Percentiles rank a stretch among this genome's conserved stretches.
These are phyloP conservation scores for Physcomitrellopsis africana DNA, from an alignment of 225 moss, liverwort and hornwort genomes.

Conservation along the genomic window DNA sequence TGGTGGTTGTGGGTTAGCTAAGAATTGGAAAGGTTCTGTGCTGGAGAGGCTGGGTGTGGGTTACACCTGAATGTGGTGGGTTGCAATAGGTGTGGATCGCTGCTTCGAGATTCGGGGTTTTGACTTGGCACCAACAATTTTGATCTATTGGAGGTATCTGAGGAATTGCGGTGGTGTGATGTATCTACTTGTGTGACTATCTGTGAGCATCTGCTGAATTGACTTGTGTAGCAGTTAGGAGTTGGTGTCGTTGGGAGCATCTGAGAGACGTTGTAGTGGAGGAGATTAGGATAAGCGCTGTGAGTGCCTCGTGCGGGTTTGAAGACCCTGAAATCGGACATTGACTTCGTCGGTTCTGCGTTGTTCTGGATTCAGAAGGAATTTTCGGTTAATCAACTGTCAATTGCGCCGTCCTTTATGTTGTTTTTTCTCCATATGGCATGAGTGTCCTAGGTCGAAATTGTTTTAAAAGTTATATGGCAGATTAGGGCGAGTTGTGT, in stretches of 20 bases:
- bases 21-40: conserved; percentile 27
- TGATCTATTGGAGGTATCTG: conserved; percentile 33
- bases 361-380: conserved; percentile 24
- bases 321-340: conserved; percentile 10
- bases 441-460: conserved; percentile 35
- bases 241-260: conserved; percentile 10
- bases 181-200: too few relatives aligned
- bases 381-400: conserved; percentile 3
- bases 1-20: background rate
- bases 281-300: background rate
- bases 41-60: conserved; percentile 1
- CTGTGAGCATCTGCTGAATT: background rate
- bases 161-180: conserved; percentile 11
- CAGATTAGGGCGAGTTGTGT: conserved; percentile 30
- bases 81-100: conserved; percentile 15
- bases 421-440: background rate
- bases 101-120: conserved; percentile 30
- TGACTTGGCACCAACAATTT: conserved; percentile 22
- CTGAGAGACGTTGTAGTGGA: background rate
- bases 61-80: conserved; percentile 22
- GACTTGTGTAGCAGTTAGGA: background rate
- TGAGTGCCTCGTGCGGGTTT: too few relatives aligned
- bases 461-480: background rate
- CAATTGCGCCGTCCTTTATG: conserved; percentile 7
- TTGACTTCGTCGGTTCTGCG: conserved; percentile 16